Base-by-base conservation (phyloP, 2,329 filamentous ascomycete species). In the Fusarium sp. region DNA sequence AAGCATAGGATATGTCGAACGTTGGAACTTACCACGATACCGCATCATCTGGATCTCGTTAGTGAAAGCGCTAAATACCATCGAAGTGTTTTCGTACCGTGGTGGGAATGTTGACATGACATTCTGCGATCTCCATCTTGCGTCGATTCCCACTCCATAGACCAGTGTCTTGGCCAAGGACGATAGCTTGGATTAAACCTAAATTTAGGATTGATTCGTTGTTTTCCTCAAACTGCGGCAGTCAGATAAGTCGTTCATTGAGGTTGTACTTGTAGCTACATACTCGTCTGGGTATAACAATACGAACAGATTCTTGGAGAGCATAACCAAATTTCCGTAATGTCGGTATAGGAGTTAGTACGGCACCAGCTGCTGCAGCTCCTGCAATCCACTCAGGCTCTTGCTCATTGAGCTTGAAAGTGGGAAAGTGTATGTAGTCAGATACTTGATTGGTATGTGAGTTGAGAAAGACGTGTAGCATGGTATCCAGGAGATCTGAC, bases 261-360 rank as follows among this genome's bases (percentile, higher is more conserved):
- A 20, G 25, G 18, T 44, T 30, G 4, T 44, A 32, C 12, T 25
- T 29, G 13, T n/a, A n/a, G 10, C 4, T 16, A 60, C 77, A 55
- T 77, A 79, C 78, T 67, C 75, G 70, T 22, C 46, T 66, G 18
- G 77, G 77, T 65, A 80, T 76, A 4, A 75, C 70, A 6, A 80
- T 74, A 77, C 85, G 82, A 55, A 87, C 82, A 63, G 85, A 83
- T 70, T 87, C 85, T 71, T 86, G 84, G 7, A 87, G 75, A 13
- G 85, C 84, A 68, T 84, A 84, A 3, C 89, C 90, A 56, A 92
- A 88, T 71, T 88, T 90, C 27, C 87, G 84, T 40, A 91, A 80
- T 0, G 88, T 83, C 11, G 82, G 80, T 49, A 89, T 84, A 0
- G 88, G 86, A 4, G 88, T 87, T 46, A 87, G 79, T 1, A 86